These are phyloP conservation scores for Colletotrichum spaethianum DNA, from an alignment of 2,329 filamentous ascomycete genomes.

Conservation along the genomic window DNA sequence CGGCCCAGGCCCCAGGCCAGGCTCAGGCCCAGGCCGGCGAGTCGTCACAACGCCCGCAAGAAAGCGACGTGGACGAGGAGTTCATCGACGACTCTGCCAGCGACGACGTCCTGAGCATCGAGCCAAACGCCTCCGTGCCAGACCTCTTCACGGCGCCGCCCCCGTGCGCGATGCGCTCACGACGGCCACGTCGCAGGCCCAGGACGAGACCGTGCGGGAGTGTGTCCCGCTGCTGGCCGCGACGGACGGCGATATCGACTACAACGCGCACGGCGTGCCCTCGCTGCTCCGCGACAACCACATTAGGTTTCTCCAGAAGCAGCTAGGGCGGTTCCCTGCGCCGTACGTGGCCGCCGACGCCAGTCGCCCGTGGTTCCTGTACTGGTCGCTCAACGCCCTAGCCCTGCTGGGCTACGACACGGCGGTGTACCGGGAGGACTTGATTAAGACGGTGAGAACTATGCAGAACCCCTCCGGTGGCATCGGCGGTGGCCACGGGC, in stretches of 20 bases:
- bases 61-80: constrained; percentile 37
- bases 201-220: constrained; percentile 77
- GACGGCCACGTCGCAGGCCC: constrained; percentile 82
- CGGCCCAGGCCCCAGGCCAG: constrained; percentile 31
- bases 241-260: constrained; percentile 62
- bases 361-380: constrained; percentile 92
- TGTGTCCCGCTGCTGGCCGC: constrained; percentile 79
- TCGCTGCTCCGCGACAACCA: constrained; percentile 77
- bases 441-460: constrained; percentile 81
- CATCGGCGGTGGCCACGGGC: constrained; percentile 94
- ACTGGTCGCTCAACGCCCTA: constrained; percentile 89
- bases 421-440: constrained; percentile 75
- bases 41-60: constrained; percentile 7
- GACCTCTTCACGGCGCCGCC: constrained; percentile 71
- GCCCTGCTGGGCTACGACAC: constrained; percentile 83
- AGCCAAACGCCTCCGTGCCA: constrained; percentile 57
- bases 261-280: constrained; percentile 82
- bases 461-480: constrained; percentile 89
- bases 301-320: constrained; percentile 73
- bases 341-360: constrained; percentile 84
- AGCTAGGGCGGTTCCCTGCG: constrained; percentile 74
- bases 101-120: constrained; percentile 32
- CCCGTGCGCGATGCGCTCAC: constrained; percentile 75
- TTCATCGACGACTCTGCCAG: constrained; percentile 38
- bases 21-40: background rate